Conservation (phyloP, 2,329 filamentous ascomycete species). For the Nigrospora oryzae region DNA sequence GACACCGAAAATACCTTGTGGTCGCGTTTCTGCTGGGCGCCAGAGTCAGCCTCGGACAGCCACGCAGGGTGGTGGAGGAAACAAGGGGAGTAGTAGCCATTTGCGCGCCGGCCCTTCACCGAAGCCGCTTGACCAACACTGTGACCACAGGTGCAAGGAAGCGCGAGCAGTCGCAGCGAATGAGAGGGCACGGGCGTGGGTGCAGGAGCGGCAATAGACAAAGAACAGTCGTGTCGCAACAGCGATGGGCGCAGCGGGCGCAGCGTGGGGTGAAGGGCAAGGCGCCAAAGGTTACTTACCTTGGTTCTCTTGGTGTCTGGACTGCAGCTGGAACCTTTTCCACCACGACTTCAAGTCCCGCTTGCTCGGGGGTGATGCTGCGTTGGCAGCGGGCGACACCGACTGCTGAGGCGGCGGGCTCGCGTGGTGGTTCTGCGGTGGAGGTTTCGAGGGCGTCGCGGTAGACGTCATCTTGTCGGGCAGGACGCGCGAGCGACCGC, state of each 20-base stretch:
- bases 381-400: neutral
- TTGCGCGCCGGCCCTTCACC: too few relatives aligned
- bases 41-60: neutral
- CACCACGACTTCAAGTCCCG: constrained; percentile 93
- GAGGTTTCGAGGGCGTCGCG: constrained; percentile 17
- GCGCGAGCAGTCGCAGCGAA: too few relatives aligned
- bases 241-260: too few relatives aligned
- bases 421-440: constrained; percentile 9
- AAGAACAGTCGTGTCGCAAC: too few relatives aligned
- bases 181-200: too few relatives aligned
- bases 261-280: too few relatives aligned
- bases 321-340: constrained; percentile 80
- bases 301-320: constrained; percentile 43
- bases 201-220: too few relatives aligned
- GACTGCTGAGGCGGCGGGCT: constrained; percentile 10
- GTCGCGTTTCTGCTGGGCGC: constrained; percentile 30
- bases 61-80: neutral
- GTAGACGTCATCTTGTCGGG: constrained; percentile 21
- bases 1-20: constrained; percentile 85
- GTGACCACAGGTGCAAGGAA: too few relatives aligned
- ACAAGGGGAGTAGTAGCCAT: too few relatives aligned
- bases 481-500: constrained; percentile 19
- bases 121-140: too few relatives aligned
- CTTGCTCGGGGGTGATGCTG: constrained; percentile 65
- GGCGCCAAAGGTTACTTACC: neutral